Evolutionary conservation across 176 grass and related monocot species (phyloP).

Genomic region (Musa itinerans): DNA sequence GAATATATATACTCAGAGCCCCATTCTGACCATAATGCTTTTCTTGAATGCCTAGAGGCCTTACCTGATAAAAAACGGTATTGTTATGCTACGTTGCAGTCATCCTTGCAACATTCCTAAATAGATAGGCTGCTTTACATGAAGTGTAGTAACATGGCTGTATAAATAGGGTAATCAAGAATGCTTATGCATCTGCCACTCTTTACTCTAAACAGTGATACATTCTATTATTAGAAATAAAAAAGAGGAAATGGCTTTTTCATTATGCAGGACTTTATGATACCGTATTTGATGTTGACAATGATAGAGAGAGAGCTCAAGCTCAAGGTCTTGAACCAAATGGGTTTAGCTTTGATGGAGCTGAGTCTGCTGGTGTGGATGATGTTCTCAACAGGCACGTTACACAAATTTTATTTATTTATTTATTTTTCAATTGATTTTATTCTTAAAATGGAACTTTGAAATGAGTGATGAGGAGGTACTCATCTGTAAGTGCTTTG

Average conservation of each 20-base stretch:
- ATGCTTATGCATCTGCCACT: background rate
- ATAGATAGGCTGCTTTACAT: background rate
- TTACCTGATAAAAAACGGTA: too few relatives aligned
- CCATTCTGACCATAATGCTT: too few relatives aligned
- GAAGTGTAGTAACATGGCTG: background rate
- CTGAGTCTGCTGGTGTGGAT: constrained; percentile 47
- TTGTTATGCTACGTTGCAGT: background rate
- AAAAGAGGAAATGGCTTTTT: background rate
- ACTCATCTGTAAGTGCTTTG: too few relatives aligned
- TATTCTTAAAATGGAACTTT: too few relatives aligned
- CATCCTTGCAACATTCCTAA: background rate
- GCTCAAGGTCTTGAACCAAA: constrained; percentile 75
- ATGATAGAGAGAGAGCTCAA: constrained; percentile 67
- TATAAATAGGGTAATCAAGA: background rate
- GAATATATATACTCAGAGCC: too few relatives aligned
- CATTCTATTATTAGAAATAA: background rate
- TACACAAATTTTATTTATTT: background rate
- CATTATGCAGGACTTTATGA: constrained; percentile 66
- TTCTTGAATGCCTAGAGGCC: too few relatives aligned
- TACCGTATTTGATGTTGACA: constrained; percentile 69
- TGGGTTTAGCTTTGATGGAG: constrained; percentile 81
- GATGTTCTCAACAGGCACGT: constrained; percentile 73
- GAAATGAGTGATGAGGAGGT: too few relatives aligned
- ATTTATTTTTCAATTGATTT: too few relatives aligned
- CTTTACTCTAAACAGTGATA: background rate